phyloP scores from a whole-genome alignment of 2,329 filamentous ascomycete species.

The Drechslerella coelobrocha region DNA sequence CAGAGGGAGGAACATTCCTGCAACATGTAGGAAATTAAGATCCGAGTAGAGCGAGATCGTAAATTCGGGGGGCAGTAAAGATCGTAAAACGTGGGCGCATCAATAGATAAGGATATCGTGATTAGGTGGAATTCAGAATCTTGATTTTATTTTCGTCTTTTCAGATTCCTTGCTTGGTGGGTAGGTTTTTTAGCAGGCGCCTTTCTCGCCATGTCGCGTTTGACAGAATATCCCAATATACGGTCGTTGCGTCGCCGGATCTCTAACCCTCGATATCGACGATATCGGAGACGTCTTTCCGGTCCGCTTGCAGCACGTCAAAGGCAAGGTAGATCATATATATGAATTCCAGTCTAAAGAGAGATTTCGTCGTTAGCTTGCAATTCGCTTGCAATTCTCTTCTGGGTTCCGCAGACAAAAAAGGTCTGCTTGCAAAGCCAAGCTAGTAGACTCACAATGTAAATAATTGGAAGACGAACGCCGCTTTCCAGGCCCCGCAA shows the following conservation, averaged over 20 bases:
- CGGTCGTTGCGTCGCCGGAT: conserved; percentile 1
- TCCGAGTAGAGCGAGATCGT: too few relatives aligned
- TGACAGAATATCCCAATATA: too few relatives aligned
- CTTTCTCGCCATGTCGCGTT: too few relatives aligned
- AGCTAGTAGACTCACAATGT: conserved; percentile 20
- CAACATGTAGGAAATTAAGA: too few relatives aligned
- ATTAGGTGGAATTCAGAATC: too few relatives aligned
- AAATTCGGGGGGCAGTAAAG: too few relatives aligned
- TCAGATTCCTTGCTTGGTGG: too few relatives aligned
- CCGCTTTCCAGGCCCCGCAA: conserved; percentile 47
- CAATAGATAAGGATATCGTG: too few relatives aligned
- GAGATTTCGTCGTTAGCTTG: background rate
- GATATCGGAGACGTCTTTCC: conserved; percentile 34
- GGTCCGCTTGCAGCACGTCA: conserved; percentile 33
- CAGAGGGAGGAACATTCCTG: too few relatives aligned
- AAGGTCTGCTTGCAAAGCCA: background rate
- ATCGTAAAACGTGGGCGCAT: too few relatives aligned
- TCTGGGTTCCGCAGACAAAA: background rate
- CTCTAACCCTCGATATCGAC: conserved; percentile 42
- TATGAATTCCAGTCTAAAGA: conserved; percentile 30
- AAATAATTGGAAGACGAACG: conserved; percentile 47
- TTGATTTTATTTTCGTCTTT: too few relatives aligned
- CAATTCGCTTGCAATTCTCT: background rate
- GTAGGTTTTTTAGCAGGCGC: too few relatives aligned
- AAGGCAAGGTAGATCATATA: conserved; percentile 47